Evolutionary conservation across 345 rosid species (phyloP), one percentile per base, ranked within the genome.

Genomic region (Lepidium sativum): DNA sequence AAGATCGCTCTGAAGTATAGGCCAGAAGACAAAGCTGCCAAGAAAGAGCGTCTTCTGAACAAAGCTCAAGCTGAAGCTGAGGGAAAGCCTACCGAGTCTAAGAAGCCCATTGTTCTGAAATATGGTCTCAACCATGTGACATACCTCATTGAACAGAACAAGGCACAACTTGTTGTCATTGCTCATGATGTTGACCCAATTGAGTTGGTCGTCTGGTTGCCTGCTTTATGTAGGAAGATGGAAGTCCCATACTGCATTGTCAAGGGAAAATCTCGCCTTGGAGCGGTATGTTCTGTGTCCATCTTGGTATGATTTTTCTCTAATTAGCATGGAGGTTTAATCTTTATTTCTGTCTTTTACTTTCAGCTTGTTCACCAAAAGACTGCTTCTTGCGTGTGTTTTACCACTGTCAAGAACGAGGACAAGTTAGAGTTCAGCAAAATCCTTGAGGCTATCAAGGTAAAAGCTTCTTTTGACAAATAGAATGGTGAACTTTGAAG

Each of bases 161-260:
- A 85, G 71, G 91, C 91, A 0, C 91, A 85, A 39, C 47, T 86
- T 75, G 96, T 88, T 25, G 81, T 88, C 45, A 88, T 88, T 9
- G 96, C 96, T 16, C 96, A 86, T 49, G 96, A 88, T 70, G 96
- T 88, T 14, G 91, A 87, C 67, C 96, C 96, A 11, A 88, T 88
- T 27, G 96, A 88, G 79, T 73, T 88, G 77, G 96, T 88, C 43
- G 89, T 88, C 3, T 88, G 96, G 96, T 71, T 88, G 21, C 96
- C 96, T 41, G 87, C 96, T n/a, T 63, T 88, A 9, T 88, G 96
- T 74, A 82, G 96, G 38, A 88, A 88, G 76, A 85, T 88, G 92
- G 96, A 88, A 76, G 84, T 88, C 29, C 96, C 96, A 0, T 86
- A 88, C 78, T 76, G 89, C 80, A 84, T 88, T 54, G 96, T 88